Base-by-base conservation (phyloP, 2,329 filamentous ascomycete genomes). In the Nectriaceae sp. region DNA sequence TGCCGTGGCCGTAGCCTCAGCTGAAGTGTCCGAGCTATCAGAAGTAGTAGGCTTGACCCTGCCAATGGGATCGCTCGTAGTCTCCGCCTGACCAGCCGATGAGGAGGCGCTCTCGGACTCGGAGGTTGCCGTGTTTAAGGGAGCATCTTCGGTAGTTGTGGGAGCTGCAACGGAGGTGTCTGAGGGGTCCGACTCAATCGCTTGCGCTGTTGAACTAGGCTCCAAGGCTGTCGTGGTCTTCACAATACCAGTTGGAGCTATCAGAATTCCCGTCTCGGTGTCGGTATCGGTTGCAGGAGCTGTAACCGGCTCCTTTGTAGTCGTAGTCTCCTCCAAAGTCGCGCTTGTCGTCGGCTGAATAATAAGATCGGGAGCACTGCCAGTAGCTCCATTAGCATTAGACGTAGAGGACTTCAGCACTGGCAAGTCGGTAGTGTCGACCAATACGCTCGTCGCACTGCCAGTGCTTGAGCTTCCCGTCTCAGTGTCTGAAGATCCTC, bases 221-320 rank as follows among this genome's bases (percentile, higher is more conserved):
- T 22, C 20, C n/a, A n/a, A n/a, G 19, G 39, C 21, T 18, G 37
- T 42, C 13, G 24, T 21, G 2, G 26, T 29, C 15, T 36, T 26
- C 46, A 63, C 53, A 19, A 63, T 55, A 20, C 60, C 61, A 3
- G 60, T 57, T 3, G 61, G 61, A 4, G 54, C 61, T 38, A 60
- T 46, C 6, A 65, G 52, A 40, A 66, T 62, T 4, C 54, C 55
- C 26, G 57, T 61, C 15, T 59, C 57, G 19, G 55, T 46, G 11
- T 57, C 56, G 5, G 51, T 45, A 3, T 46, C 42, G 11, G 29
- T 47, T 8, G 15, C 45, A n/a, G 47, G 46, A 6, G 38, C 19
- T 21, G 18, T 21, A 15, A 16, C 40, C 10, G 38, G 36, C 26
- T 35, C 22, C 38, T 54, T 44, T 3, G 21, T 40, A 5, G 52